phyloP scores from a whole-genome alignment of 371 early-diverging fungal genomes.

The Mycotypha africana region DNA sequence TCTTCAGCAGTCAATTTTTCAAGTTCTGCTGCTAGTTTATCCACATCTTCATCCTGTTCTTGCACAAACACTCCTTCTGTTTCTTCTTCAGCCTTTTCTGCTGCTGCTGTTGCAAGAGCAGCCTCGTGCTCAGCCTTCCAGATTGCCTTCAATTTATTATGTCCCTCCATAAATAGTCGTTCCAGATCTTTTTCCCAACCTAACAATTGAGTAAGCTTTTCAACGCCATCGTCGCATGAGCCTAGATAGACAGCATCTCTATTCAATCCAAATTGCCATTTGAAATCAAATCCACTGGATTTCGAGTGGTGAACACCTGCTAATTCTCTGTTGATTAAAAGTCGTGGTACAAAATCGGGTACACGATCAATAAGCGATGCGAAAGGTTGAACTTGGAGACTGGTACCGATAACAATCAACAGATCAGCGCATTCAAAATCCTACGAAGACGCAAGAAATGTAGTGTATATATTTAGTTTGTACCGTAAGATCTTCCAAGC shows the following conservation, averaged over 20 bases:
- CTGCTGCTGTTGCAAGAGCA: too few relatives aligned
- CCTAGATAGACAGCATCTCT: conserved; percentile 77
- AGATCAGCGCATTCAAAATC: conserved; percentile 76
- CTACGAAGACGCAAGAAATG: too few relatives aligned
- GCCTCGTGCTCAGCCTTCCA: conserved; percentile 34
- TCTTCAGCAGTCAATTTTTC: conserved; percentile 20
- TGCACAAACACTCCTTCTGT: conserved; percentile 18
- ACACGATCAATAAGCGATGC: conserved; percentile 71
- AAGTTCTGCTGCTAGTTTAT: conserved; percentile 28
- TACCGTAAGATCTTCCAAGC: not conserved
- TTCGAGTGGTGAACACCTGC: conserved; percentile 54
- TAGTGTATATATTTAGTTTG: not conserved
- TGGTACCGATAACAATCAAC: conserved; percentile 90
- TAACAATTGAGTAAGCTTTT: conserved; percentile 40
- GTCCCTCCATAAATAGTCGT: conserved; percentile 20
- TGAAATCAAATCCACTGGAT: conserved; percentile 78
- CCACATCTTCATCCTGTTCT: conserved; percentile 27
- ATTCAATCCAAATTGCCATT: conserved; percentile 56
- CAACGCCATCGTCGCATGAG: conserved; percentile 76
- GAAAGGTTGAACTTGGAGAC: conserved; percentile 85
- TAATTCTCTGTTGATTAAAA: conserved; percentile 84
- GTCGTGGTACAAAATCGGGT: conserved; percentile 59
- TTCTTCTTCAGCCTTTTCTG: conserved; percentile 23
- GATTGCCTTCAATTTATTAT: conserved; percentile 39
- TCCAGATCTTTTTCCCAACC: conserved; percentile 46